Percentiles rank a stretch among this genome's conserved stretches.
Conservation (phyloP, 2,329 filamentous ascomycete species). For the Apiospora pterosperma region DNA sequence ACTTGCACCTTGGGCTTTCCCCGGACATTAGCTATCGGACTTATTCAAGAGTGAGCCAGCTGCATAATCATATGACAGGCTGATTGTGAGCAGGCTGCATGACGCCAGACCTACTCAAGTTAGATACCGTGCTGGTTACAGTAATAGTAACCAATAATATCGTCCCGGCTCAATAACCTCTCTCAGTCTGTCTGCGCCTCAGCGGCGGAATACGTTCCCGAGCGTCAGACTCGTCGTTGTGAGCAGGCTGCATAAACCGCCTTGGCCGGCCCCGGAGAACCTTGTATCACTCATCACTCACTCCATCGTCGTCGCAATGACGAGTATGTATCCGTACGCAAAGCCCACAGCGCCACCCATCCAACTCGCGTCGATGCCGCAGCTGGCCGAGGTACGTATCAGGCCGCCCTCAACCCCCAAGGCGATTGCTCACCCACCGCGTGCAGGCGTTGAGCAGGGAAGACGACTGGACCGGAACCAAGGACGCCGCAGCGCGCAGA, state of each 20-base stretch:
- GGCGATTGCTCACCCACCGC: constrained; percentile 23
- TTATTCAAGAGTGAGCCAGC: constrained; percentile 23
- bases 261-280: constrained; percentile 1
- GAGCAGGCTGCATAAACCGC: constrained; percentile 19
- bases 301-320: constrained; percentile 15
- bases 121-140: not conserved
- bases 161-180: not conserved
- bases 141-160: not conserved
- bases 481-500: constrained; percentile 36
- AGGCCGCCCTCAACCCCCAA: constrained; percentile 9
- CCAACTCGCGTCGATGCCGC: constrained; percentile 30
- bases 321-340: constrained; percentile 15
- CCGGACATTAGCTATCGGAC: too few species aligned
- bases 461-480: constrained; percentile 45
- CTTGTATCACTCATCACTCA: constrained; percentile 6
- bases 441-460: constrained; percentile 32
- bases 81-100: constrained; percentile 34
- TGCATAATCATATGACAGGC: constrained; percentile 13
- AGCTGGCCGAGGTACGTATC: constrained; percentile 34
- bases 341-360: constrained; percentile 17
- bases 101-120: constrained; percentile 21
- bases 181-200: constrained; percentile 11
- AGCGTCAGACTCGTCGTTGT: constrained; percentile 13
- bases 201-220: constrained; percentile 9
- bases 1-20: constrained; percentile 8